Percentiles rank a stretch among this genome's conserved stretches.
Conservation (phyloP, 1,284 basidiomycete species). For the Trichosporon ovoides region DNA sequence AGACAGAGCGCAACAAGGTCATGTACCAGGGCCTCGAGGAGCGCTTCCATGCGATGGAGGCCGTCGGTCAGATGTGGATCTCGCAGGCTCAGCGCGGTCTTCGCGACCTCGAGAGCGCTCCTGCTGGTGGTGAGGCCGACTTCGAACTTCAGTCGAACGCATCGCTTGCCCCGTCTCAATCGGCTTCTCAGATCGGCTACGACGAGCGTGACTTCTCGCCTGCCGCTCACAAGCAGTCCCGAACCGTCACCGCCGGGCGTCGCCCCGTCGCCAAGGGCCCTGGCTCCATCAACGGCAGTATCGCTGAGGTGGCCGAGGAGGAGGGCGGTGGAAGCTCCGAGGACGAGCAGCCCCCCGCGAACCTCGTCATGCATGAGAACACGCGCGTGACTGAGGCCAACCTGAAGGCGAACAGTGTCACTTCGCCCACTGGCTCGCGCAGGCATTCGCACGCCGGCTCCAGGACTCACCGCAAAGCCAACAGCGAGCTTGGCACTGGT, state of each 20-base stretch:
- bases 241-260: slow-evolving; percentile 8
- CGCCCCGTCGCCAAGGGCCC: slow-evolving; percentile 19
- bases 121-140: slow-evolving; percentile 39
- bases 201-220: slow-evolving; percentile 24
- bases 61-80: slow-evolving; percentile 48
- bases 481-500: slow-evolving; percentile 36
- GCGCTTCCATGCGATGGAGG: slow-evolving; percentile 48
- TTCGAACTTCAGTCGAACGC: slow-evolving; percentile 49
- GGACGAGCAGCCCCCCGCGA: slow-evolving; percentile 33
- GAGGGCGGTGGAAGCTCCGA: slow-evolving; percentile 44
- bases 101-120: slow-evolving; percentile 37
- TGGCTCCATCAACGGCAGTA: slow-evolving; percentile 42
- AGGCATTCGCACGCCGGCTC: background rate
- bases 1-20: slow-evolving; percentile 48
- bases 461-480: slow-evolving; percentile 18
- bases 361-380: slow-evolving; percentile 45
- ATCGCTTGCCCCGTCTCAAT: slow-evolving; percentile 49
- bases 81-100: slow-evolving; percentile 43
- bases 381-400: background rate
- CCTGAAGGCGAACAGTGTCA: background rate
- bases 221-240: background rate
- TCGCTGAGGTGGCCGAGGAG: slow-evolving; percentile 47
- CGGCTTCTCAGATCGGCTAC: slow-evolving; percentile 46
- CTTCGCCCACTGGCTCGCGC: background rate
- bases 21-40: slow-evolving; percentile 47